Base-by-base conservation (phyloP, 164 flowering plant species). In the Buxus sempervirens region DNA sequence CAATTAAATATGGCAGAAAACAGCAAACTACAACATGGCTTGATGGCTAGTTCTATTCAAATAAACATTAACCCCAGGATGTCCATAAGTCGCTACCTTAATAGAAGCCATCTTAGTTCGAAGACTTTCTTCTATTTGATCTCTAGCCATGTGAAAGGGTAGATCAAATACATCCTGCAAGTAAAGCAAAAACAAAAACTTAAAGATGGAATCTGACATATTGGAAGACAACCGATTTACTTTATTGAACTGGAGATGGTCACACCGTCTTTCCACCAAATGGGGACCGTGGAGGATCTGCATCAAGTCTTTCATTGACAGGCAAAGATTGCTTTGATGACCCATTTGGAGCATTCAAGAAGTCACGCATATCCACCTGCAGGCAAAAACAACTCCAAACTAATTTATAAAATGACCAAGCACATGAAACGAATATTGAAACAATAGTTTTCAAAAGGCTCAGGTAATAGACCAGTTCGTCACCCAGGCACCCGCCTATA, bases 101-200 rank as follows among this genome's bases (percentile, higher is more conserved):
- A 96, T 96, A 24, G 97, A 90, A 64, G 88, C 80, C 93, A 96
- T 88, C 80, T 96, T 96, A 57, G 81, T 86, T 61, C 97, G 85
- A 27, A 96, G 87, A 71, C 86, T 90, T 81, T 89, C 98, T 80
- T 96, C 98, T 60, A 96, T 96, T 84, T 96, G 96, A 80, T 88
- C 85, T 78, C 98, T 86, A 60, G 88, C 99, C 93, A 96, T 87
- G 82, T 86, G 98, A 62, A 96, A 86, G 25, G 99, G 99, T 53
- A 96, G 82, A 75, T 96, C 95, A 82, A 96, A 93, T 41, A 96
- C 96, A 82, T 96, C 99, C 99, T 96, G 88, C 68, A 75, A 65
- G 18, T 36, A 48, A 67, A 24, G 55, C 49, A 55, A 60, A 26
- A 16, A 16, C 48, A 59, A 68, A 21, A 22, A 41, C 25, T 15